Conservation (phyloP, 1,284 basidiomycete species). For the Puccinia hordei region DNA sequence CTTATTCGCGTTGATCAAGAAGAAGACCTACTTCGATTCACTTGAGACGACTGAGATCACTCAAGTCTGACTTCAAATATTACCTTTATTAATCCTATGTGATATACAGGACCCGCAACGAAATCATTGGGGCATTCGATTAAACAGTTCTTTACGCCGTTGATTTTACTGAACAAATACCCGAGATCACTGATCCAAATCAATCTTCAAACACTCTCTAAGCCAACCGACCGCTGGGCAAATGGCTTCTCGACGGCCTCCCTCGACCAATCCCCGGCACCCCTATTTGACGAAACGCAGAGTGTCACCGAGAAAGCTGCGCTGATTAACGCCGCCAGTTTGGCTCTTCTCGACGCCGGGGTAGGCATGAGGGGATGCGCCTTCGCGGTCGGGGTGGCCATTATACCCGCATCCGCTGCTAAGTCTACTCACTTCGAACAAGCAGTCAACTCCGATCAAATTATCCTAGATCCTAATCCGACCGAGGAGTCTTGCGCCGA, state of each 20-base stretch:
- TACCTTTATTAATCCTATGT: no score
- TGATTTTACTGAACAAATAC: constrained; percentile 62
- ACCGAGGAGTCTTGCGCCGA: constrained; percentile 29
- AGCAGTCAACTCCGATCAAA: not conserved
- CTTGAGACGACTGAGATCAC: no score
- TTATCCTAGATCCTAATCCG: constrained; percentile 36
- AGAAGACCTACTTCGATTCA: no score
- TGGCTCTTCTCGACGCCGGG: constrained; percentile 57
- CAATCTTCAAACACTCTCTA: constrained; percentile 66
- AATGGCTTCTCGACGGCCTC: constrained; percentile 1
- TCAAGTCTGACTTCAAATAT: no score
- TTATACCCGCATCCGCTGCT: constrained; percentile 51
- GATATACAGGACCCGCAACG: constrained; percentile 59
- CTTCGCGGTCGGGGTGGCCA: constrained; percentile 55
- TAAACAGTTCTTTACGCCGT: constrained; percentile 58
- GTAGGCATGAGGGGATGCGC: constrained; percentile 56
- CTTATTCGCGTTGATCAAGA: no score
- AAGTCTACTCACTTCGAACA: not conserved
- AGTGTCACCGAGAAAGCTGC: constrained; percentile 55
- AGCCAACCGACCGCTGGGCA: constrained; percentile 63
- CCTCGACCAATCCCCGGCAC: not conserved
- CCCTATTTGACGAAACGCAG: constrained; percentile 17
- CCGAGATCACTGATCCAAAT: constrained; percentile 67
- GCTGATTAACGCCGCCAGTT: constrained; percentile 56
- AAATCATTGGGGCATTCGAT: constrained; percentile 60